Evolutionary conservation across 495 filamentous ascomycete genomes (phyloP).

Genomic region (Podospora australis): DNA sequence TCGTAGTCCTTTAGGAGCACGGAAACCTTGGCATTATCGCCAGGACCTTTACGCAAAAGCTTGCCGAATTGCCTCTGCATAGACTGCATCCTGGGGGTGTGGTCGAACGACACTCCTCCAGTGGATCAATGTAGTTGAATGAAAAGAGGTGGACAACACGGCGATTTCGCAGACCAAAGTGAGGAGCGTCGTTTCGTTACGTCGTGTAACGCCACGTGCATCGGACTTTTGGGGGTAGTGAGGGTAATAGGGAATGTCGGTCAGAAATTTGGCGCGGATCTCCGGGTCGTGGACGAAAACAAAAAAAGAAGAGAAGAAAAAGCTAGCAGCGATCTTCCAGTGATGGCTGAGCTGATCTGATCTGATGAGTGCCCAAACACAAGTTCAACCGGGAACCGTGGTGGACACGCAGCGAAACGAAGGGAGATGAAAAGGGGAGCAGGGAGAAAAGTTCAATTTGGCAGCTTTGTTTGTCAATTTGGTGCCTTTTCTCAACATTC

Average conservation of each 20-base stretch:
- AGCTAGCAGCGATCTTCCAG: too few species aligned
- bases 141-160: neutral
- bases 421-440: neutral
- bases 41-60: conserved; percentile 59
- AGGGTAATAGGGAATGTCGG: neutral
- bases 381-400: too few species aligned
- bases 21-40: conserved; percentile 72
- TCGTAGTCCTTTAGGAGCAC: conserved; percentile 77
- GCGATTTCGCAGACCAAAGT: neutral
- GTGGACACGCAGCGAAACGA: too few species aligned
- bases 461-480: too few species aligned
- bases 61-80: conserved; percentile 71
- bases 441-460: neutral
- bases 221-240: neutral
- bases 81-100: conserved; percentile 58
- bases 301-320: neutral
- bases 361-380: too few species aligned
- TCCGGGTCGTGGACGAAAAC: too few species aligned
- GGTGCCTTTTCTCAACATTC: too few species aligned
- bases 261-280: neutral
- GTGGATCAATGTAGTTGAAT: neutral
- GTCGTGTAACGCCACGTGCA: neutral
- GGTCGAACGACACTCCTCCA: neutral
- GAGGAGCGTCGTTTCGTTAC: neutral
- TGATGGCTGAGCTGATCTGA: too few species aligned